A percentile compares a stretch with the other conserved stretches of the same genome.
Evolutionary conservation across 2,329 filamentous ascomycete genomes (phyloP).

Genomic region (Exophiala xenobiotica): DNA sequence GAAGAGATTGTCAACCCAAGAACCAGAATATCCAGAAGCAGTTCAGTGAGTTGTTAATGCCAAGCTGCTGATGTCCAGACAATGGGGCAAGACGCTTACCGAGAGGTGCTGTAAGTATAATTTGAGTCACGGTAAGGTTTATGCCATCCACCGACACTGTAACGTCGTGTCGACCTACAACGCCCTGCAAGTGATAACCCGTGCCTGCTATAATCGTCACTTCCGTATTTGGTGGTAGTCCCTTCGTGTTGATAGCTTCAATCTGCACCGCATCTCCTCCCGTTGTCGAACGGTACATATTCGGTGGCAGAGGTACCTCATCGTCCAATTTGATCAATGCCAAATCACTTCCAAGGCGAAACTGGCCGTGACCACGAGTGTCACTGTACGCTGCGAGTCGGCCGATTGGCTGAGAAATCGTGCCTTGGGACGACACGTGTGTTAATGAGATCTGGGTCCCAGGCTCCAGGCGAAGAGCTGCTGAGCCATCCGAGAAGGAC

Average conservation of each 20-base stretch:
- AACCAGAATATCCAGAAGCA: neutral
- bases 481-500: no score
- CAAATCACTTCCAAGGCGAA: neutral
- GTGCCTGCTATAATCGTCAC: neutral
- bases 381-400: neutral
- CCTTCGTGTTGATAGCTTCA: neutral
- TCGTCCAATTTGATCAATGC: neutral
- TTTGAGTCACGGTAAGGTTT: neutral
- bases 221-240: neutral
- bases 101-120: neutral
- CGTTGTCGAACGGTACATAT: neutral
- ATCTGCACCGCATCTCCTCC: neutral
- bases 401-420: neutral
- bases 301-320: neutral
- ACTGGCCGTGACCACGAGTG: neutral
- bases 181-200: neutral
- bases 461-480: no score
- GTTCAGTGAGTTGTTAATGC: neutral
- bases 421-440: neutral
- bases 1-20: neutral
- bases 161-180: neutral
- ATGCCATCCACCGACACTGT: neutral
- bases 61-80: neutral
- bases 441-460: neutral
- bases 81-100: neutral